Evolutionary conservation across 495 filamentous ascomycete species (phyloP).

Genomic region (Tuber aestivum): DNA sequence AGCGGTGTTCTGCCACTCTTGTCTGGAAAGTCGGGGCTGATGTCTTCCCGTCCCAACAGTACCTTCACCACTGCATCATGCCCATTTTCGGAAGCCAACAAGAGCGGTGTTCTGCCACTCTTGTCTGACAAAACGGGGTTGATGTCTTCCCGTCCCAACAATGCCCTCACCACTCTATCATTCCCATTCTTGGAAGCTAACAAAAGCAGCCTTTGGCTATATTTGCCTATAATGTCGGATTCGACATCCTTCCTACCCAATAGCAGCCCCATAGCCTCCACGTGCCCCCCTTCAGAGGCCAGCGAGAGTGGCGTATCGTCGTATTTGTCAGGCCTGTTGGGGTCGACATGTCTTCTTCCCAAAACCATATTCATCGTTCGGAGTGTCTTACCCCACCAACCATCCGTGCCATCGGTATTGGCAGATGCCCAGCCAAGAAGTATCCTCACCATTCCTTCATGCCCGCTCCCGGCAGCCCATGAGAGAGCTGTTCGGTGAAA

Average conservation of each 20-base stretch:
- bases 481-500: not conserved
- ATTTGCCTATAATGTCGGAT: not conserved
- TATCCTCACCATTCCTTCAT: not conserved
- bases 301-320: not conserved
- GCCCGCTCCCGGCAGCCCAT: not conserved
- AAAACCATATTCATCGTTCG: not conserved
- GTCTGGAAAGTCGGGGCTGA: not conserved
- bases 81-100: not conserved
- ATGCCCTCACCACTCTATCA: not conserved
- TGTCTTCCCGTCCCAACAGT: not conserved
- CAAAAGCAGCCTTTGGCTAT: not conserved
- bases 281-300: not conserved
- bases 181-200: not conserved
- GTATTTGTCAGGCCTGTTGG: not conserved
- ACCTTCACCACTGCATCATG: not conserved
- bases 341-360: not conserved
- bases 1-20: not conserved
- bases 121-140: not conserved
- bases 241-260: not conserved
- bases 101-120: not conserved
- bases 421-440: not conserved
- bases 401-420: not conserved
- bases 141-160: not conserved
- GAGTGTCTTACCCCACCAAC: not conserved
- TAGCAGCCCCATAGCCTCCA: not conserved